Evolutionary conservation across 1,284 basidiomycete species (phyloP).

Genomic region (Amylostereum chailletii): DNA sequence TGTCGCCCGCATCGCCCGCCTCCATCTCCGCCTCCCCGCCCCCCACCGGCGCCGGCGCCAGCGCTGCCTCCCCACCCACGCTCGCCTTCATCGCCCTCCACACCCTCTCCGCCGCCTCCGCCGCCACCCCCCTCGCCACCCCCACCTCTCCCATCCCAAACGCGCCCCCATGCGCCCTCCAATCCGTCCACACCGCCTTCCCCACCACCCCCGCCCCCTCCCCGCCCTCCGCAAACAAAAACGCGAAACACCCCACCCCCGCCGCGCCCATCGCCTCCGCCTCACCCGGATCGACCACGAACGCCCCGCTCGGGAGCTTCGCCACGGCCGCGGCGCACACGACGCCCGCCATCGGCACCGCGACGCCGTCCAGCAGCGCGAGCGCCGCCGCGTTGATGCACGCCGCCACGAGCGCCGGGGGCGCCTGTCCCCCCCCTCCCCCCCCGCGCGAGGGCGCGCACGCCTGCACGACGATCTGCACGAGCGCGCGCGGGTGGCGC

Average conservation of each 20-base stretch:
- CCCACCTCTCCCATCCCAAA: constrained; percentile 35
- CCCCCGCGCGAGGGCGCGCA: constrained; percentile 25
- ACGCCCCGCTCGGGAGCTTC: constrained; percentile 15
- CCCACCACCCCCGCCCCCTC: constrained; percentile 55
- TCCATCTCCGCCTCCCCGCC: not conserved
- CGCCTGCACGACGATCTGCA: constrained; percentile 64
- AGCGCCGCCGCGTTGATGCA: constrained; percentile 62
- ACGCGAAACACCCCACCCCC: constrained; percentile 58
- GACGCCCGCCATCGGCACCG: constrained; percentile 61
- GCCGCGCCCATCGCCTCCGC: constrained; percentile 29
- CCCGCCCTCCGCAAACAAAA: constrained; percentile 40
- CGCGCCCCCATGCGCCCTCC: constrained; percentile 26
- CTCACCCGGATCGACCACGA: constrained; percentile 48
- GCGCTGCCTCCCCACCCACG: constrained; percentile 16
- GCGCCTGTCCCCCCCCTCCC: not conserved
- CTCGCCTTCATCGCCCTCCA: constrained; percentile 40
- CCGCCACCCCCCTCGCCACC: constrained; percentile 37
- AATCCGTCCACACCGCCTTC: constrained; percentile 47
- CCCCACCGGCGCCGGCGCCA: not conserved
- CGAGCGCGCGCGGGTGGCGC: constrained; percentile 55
- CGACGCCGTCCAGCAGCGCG: constrained; percentile 58
- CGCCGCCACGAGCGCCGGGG: constrained; percentile 28
- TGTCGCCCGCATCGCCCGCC: not conserved
- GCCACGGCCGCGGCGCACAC: constrained; percentile 59
- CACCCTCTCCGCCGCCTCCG: constrained; percentile 33